A percentile compares a stretch with the other conserved stretches of the same genome.
Conservation (phyloP, 805 yeast species). For the Pichia exigua region DNA sequence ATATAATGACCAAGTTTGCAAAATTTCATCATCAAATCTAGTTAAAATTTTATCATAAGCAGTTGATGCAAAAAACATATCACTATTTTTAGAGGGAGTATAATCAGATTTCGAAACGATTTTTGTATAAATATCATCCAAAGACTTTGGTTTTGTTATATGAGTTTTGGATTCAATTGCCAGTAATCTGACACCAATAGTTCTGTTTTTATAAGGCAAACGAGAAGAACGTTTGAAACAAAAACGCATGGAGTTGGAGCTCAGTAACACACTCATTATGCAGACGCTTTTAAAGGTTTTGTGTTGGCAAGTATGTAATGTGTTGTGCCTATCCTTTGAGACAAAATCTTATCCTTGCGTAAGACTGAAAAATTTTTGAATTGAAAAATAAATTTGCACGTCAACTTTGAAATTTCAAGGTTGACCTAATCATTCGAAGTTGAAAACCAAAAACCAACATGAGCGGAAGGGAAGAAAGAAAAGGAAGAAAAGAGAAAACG, state of each 20-base stretch:
- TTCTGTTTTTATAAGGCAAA: not conserved
- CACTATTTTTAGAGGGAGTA: constrained; percentile 1
- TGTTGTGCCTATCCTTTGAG: not conserved
- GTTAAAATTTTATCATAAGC: constrained; percentile 23
- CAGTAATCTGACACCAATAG: not conserved
- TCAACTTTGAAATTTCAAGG: not conserved
- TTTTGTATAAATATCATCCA: constrained; percentile 16
- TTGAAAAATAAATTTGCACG: not conserved
- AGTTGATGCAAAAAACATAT: constrained; percentile 16
- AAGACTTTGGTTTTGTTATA: constrained; percentile 11
- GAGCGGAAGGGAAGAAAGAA: too few species aligned
- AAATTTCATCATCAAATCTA: constrained; percentile 18
- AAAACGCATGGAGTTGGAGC: constrained; percentile 6
- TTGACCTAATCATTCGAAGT: not conserved
- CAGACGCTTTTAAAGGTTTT: not conserved
- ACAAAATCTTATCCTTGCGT: not conserved
- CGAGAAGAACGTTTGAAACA: not conserved
- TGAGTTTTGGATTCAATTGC: constrained; percentile 11
- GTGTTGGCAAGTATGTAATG: not conserved
- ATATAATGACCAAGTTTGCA: constrained; percentile 52
- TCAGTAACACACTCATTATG: constrained; percentile 8
- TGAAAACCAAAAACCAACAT: not conserved
- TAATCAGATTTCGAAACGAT: not conserved
- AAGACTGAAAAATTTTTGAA: not conserved
- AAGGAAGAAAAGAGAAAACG: not conserved